Percentiles rank a stretch among this genome's conserved stretches.
phyloP scores from a whole-genome alignment of 148 eudicot genomes.

The Silene uniflora region DNA sequence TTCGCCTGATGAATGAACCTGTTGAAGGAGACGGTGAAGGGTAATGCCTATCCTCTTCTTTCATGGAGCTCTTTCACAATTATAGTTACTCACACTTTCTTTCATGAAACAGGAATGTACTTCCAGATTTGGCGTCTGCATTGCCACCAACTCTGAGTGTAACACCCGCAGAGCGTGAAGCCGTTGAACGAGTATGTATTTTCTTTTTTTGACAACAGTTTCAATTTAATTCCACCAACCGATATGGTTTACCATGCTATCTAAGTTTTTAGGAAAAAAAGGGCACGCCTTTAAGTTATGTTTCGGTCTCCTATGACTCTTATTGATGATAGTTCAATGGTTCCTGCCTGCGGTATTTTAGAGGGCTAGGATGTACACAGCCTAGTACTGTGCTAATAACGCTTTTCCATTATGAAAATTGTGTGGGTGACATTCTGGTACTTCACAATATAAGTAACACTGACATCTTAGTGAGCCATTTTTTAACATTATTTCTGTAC shows the following conservation, averaged over 20 bases:
- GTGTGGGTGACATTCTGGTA: too few relatives aligned
- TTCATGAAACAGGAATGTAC: slow-evolving; percentile 42
- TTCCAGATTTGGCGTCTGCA: slow-evolving; percentile 56
- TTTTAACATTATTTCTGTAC: too few relatives aligned
- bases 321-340: not conserved
- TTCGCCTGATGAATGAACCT: slow-evolving; percentile 78
- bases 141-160: slow-evolving; percentile 69
- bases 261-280: not conserved
- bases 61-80: not conserved
- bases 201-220: not conserved
- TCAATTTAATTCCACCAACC: not conserved
- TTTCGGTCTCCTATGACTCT: too few relatives aligned
- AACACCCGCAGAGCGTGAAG: slow-evolving; percentile 82
- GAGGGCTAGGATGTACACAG: too few relatives aligned
- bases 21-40: slow-evolving; percentile 74
- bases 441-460: too few relatives aligned
- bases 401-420: too few relatives aligned
- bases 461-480: too few relatives aligned
- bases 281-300: not conserved
- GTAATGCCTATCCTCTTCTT: slow-evolving; percentile 29
- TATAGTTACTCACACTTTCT: not conserved
- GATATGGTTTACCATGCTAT: not conserved
- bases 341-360: too few relatives aligned
- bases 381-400: too few relatives aligned
- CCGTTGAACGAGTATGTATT: slow-evolving; percentile 75